These are phyloP conservation scores for Vittaforma corneae DNA, from an alignment of 371 early-diverging fungal genomes.

Conservation along the genomic window DNA sequence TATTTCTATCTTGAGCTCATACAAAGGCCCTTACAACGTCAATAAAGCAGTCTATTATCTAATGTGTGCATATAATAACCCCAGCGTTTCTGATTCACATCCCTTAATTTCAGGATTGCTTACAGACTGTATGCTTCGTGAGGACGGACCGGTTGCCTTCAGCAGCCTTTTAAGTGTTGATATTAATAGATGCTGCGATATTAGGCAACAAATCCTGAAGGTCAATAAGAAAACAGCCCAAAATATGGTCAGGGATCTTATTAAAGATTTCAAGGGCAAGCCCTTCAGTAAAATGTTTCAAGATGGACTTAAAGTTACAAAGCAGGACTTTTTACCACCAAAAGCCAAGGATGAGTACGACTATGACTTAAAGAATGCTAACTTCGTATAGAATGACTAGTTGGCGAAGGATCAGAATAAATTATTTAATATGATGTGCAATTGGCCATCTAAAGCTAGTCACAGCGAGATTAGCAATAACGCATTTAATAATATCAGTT, in stretches of 20 bases:
- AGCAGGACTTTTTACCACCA: slow-evolving; percentile 26
- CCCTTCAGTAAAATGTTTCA: slow-evolving; percentile 35
- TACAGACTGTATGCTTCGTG: slow-evolving; percentile 31
- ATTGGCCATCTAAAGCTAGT: too few species aligned
- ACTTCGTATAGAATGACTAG: too few species aligned
- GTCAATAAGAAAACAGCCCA: slow-evolving; percentile 29
- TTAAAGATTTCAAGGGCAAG: slow-evolving; percentile 40
- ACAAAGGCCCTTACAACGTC: slow-evolving; percentile 23
- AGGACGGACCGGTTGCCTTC: slow-evolving; percentile 38
- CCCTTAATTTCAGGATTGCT: slow-evolving; percentile 21
- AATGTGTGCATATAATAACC: slow-evolving; percentile 33
- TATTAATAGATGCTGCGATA: slow-evolving; percentile 18
- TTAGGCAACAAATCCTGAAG: slow-evolving; percentile 20
- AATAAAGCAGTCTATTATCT: slow-evolving; percentile 36
- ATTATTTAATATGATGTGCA: too few species aligned
- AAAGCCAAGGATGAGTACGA: not conserved
- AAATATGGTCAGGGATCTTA: slow-evolving; percentile 27
- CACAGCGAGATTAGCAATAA: too few species aligned
- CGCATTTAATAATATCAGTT: too few species aligned
- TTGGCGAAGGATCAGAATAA: too few species aligned
- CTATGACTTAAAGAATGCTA: not conserved
- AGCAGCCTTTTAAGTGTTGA: slow-evolving; percentile 21
- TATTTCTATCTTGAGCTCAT: slow-evolving; percentile 15
- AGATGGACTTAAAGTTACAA: slow-evolving; percentile 33
- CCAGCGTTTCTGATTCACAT: slow-evolving; percentile 27